phyloP scores from a whole-genome alignment of 2,329 filamentous ascomycete species.

The Emergomyces orientalis region DNA sequence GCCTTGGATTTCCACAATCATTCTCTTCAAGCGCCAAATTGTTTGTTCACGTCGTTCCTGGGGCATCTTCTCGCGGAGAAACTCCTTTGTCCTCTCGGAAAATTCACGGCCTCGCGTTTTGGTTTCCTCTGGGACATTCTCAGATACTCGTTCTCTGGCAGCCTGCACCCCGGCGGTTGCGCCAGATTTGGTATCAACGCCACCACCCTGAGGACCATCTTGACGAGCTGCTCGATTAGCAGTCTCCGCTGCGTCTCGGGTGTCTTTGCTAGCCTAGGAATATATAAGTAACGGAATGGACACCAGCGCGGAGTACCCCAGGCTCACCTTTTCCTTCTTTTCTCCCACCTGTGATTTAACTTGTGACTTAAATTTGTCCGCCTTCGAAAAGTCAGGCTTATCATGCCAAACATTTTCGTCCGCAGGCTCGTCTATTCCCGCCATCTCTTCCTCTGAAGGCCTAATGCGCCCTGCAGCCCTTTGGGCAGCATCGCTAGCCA shows the following conservation, averaged over 20 bases:
- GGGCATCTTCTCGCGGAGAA: conserved; percentile 78
- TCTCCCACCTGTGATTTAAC: conserved; percentile 52
- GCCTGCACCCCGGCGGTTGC: conserved; percentile 29
- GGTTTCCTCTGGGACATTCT: conserved; percentile 56
- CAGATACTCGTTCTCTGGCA: conserved; percentile 47
- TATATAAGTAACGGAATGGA: neutral
- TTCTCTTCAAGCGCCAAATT: conserved; percentile 92
- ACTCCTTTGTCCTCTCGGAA: conserved; percentile 51
- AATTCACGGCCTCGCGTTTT: conserved; percentile 32
- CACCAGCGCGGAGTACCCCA: conserved; percentile 11
- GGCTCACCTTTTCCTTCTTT: conserved; percentile 44
- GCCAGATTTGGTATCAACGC: neutral
- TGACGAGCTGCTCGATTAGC: conserved; percentile 40
- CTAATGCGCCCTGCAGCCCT: conserved; percentile 67
- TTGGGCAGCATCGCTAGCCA: conserved; percentile 78
- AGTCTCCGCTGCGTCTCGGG: conserved; percentile 47
- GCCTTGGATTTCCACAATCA: conserved; percentile 92
- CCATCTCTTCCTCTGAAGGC: conserved; percentile 66
- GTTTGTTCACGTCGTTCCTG: conserved; percentile 86
- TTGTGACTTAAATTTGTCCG: conserved; percentile 59
- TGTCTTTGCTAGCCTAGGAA: conserved; percentile 37
- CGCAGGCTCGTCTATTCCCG: conserved; percentile 72
- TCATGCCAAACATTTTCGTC: conserved; percentile 93
- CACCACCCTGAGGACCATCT: neutral
- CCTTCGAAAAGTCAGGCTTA: conserved; percentile 64